Evolutionary conservation across 2,329 filamentous ascomycete species (phyloP).

Genomic region (Aureobasidium sp.): DNA sequence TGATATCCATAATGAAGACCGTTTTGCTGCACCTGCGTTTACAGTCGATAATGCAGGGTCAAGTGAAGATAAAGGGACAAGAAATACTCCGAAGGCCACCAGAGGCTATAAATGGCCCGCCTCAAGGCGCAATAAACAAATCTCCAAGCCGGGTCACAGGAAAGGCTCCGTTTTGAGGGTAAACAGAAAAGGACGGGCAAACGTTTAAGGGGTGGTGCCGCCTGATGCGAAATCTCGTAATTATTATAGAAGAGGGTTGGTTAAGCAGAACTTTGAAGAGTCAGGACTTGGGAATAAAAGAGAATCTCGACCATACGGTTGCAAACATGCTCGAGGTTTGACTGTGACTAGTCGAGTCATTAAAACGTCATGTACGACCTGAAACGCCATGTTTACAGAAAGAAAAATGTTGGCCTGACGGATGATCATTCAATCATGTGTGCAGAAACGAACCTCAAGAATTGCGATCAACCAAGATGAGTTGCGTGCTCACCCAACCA

Average conservation of each 20-base stretch:
- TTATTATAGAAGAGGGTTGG: background rate
- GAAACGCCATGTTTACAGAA: background rate
- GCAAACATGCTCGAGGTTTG: background rate
- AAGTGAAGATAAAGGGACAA: background rate
- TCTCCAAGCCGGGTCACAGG: background rate
- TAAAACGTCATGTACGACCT: background rate
- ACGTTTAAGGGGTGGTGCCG: background rate
- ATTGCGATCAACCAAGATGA: background rate
- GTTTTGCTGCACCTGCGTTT: conserved; percentile 1
- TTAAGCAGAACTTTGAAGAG: background rate
- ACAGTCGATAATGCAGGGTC: background rate
- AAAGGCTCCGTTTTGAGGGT: background rate
- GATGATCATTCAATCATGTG: background rate
- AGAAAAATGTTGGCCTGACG: background rate
- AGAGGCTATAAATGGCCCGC: background rate
- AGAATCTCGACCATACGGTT: background rate
- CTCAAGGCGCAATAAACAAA: background rate
- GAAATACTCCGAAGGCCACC: too few relatives aligned
- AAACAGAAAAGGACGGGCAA: background rate
- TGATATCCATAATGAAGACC: background rate
- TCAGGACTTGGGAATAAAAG: background rate
- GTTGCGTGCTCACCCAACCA: background rate
- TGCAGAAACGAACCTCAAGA: background rate
- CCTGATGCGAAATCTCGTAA: background rate
- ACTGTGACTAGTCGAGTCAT: conserved; percentile 10